Evolutionary conservation across 495 filamentous ascomycete species (phyloP), one percentile per base, ranked within the genome.

Genomic region (Pseudoneurospora amorphoporcata): DNA sequence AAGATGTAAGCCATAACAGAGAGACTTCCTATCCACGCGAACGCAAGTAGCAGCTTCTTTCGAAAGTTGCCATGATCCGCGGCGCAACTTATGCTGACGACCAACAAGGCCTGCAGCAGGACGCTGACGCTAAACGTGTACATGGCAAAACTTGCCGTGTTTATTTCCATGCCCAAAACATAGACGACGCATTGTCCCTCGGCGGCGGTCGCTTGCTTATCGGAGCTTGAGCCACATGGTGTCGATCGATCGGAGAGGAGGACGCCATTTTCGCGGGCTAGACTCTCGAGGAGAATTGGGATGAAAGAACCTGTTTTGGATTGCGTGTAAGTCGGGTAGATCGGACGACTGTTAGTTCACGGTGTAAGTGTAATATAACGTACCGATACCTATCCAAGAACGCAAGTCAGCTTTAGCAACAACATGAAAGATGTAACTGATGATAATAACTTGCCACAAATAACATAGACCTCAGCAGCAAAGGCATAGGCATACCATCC

Each of bases 401-500:
- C 8, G 29, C 17, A 29, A 38, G 65, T 73, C 43, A 75, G 72
- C 41, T 37, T 43, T 29, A 1, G 2, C 9, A 41, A 16, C 2
- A 68, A 4, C 23, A 58, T 17, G 0, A 17, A 72, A 32, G 8
- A 47, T 32, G 35, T 4, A 32, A 42, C 39, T 16, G 9, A 19
- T 29, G 38, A 41, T 8, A 10, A 41, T 47, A 78, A 86, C 85
- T 86, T 86, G 89, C 94, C 95, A 80, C 95, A 99, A 45, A 99
- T 92, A 14, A 97, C 92, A 78, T 97, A 99, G 53, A 97, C 94
- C 81, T 99, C 95, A n/a, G 95, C 93, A 23, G 95, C 95, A 87
- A 94, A 99, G 65, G 90, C 92, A 85, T 99, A 98, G 74, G 92
- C 91, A 81, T 97, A 98, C 93, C 95, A 99, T 71, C 95, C 95